phyloP scores from a whole-genome alignment of 177 flowering plant species.

The Telopea speciosissima region DNA sequence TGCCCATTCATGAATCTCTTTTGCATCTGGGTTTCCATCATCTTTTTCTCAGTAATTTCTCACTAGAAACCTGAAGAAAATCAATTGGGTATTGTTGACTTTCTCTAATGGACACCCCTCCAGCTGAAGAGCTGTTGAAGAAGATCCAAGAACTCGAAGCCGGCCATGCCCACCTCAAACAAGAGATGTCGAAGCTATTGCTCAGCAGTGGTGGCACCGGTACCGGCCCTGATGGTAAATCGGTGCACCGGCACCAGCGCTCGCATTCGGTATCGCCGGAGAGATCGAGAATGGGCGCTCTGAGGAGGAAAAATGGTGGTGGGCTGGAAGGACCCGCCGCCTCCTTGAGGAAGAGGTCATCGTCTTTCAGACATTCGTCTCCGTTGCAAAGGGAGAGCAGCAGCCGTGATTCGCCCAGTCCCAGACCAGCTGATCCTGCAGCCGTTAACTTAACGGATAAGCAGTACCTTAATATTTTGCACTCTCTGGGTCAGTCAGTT shows the following conservation, averaged over 20 bases:
- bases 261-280: conserved; percentile 55
- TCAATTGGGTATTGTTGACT: background rate
- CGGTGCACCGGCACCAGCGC: conserved; percentile 27
- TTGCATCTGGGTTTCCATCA: background rate
- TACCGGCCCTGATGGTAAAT: conserved; percentile 6
- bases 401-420: conserved; percentile 10
- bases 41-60: too few relatives aligned
- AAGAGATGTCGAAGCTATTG: conserved; percentile 73
- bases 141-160: conserved; percentile 85
- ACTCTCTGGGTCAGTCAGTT: conserved; percentile 88
- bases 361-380: conserved; percentile 69
- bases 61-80: too few relatives aligned
- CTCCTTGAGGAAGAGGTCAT: conserved; percentile 45
- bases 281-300: conserved; percentile 27
- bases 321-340: conserved; percentile 17
- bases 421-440: conserved; percentile 24
- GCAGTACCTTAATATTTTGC: conserved; percentile 85
- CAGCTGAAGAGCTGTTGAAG: conserved; percentile 73
- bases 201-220: conserved; percentile 8
- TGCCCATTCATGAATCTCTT: background rate
- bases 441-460: conserved; percentile 52
- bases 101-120: conserved; percentile 28
- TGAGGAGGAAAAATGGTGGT: conserved; percentile 17
- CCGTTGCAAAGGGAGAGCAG: conserved; percentile 82
- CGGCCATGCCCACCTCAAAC: conserved; percentile 69